Conservation (phyloP, 176 grass and related monocot species). For the Phyllostachys edulis region DNA sequence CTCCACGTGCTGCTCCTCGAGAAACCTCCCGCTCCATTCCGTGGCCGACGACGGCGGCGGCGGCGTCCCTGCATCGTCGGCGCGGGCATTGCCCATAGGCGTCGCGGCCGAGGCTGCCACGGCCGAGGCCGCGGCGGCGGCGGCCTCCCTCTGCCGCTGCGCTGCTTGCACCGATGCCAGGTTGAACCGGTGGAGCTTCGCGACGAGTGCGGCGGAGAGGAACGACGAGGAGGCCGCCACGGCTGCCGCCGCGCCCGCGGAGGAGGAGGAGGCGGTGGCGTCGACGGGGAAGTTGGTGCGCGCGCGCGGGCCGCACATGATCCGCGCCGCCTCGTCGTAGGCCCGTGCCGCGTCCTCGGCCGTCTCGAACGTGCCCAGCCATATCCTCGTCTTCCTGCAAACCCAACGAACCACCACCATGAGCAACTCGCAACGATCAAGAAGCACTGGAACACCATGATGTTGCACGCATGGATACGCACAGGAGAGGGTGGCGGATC, state of each 20-base stretch:
- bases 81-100: not conserved
- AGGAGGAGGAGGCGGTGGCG: not conserved
- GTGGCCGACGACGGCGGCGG: not conserved
- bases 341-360: slow-evolving; percentile 92
- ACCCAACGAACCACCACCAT: not conserved
- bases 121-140: not conserved
- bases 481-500: slow-evolving; percentile 97
- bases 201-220: slow-evolving; percentile 69
- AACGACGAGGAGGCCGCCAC: slow-evolving; percentile 26
- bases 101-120: not conserved
- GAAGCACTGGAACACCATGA: not conserved
- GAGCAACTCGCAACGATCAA: not conserved
- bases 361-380: slow-evolving; percentile 98
- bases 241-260: not conserved
- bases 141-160: slow-evolving; percentile 45
- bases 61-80: not conserved
- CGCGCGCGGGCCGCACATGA: slow-evolving; percentile 82
- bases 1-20: slow-evolving; percentile 85
- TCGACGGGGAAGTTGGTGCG: slow-evolving; percentile 75
- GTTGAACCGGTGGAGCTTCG: slow-evolving; percentile 85
- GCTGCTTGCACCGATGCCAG: slow-evolving; percentile 61
- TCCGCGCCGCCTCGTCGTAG: slow-evolving; percentile 87
- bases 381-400: slow-evolving; percentile 90
- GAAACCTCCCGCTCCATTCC: slow-evolving; percentile 37
- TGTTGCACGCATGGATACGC: no score